Conservation (phyloP, 2,329 filamentous ascomycete species). For the Scedosporium minutisporum region DNA sequence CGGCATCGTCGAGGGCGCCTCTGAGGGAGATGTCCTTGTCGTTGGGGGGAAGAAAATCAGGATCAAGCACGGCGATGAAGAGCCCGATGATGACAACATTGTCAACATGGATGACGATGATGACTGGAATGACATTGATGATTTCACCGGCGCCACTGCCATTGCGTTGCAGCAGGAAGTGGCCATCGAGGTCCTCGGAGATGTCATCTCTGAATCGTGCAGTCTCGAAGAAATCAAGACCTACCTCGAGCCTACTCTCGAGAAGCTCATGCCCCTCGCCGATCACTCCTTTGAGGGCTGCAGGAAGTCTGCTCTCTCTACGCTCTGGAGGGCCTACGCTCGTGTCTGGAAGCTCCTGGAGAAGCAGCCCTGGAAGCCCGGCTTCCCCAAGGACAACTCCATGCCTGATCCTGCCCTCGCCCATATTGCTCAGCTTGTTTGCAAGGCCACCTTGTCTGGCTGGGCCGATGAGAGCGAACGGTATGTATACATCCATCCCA, state of each 20-base stretch:
- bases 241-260: slow-evolving; percentile 82
- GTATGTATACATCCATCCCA: slow-evolving; percentile 48
- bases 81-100: slow-evolving; percentile 36
- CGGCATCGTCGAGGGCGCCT: slow-evolving; percentile 34
- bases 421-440: slow-evolving; percentile 78
- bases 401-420: slow-evolving; percentile 6
- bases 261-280: slow-evolving; percentile 67
- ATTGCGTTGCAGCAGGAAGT: slow-evolving; percentile 96
- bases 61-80: slow-evolving; percentile 39
- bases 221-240: slow-evolving; percentile 61
- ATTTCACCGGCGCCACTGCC: slow-evolving; percentile 74
- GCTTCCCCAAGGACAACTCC: slow-evolving; percentile 66
- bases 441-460: slow-evolving; percentile 71
- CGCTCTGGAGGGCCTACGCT: slow-evolving; percentile 86
- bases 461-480: slow-evolving; percentile 89
- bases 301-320: slow-evolving; percentile 82
- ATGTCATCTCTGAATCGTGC: slow-evolving; percentile 81
- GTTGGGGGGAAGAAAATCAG: slow-evolving; percentile 80
- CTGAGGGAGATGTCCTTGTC: slow-evolving; percentile 67
- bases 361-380: slow-evolving; percentile 36
- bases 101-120: slow-evolving; percentile 59
- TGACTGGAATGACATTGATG: slow-evolving; percentile 76
- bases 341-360: slow-evolving; percentile 84
- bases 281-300: slow-evolving; percentile 91
- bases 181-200: slow-evolving; percentile 86